phyloP scores from a whole-genome alignment of 495 filamentous ascomycete genomes.

The Penicillium soppii region DNA sequence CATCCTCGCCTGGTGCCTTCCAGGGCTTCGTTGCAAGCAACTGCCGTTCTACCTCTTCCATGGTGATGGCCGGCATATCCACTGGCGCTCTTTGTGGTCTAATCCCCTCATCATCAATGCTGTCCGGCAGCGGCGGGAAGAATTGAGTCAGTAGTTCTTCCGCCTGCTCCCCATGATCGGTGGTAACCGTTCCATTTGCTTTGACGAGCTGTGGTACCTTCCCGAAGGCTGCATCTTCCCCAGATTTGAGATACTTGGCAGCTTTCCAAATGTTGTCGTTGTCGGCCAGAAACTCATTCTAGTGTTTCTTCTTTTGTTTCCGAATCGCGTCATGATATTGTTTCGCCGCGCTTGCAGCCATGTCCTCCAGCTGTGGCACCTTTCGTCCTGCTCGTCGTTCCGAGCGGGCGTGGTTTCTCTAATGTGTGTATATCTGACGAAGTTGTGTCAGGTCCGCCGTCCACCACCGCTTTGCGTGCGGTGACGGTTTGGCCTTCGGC shows the following conservation, averaged over 20 bases:
- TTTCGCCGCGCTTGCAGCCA: constrained; percentile 15
- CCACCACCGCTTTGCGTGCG: constrained; percentile 17
- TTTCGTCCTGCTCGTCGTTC: too few species aligned
- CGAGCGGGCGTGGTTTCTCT: too few species aligned
- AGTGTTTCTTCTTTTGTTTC: constrained; percentile 27
- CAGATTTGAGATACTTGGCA: constrained; percentile 20
- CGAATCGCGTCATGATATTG: constrained; percentile 24
- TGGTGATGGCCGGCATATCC: constrained; percentile 15
- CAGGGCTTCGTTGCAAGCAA: too few species aligned
- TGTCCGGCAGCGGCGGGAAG: constrained; percentile 17
- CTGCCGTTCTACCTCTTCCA: constrained; percentile 22
- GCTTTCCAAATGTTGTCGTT: constrained; percentile 29
- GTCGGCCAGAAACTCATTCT: constrained; percentile 24
- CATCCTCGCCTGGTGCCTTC: constrained; percentile 21
- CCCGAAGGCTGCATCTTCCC: constrained; percentile 16
- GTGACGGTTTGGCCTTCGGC: constrained; percentile 15
- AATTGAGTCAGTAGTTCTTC: too few species aligned
- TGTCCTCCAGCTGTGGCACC: too few species aligned
- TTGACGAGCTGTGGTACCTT: too few species aligned
- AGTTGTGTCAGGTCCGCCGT: constrained; percentile 14
- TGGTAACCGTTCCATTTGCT: too few species aligned
- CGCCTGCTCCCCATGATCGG: too few species aligned
- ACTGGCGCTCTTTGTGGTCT: constrained; percentile 19
- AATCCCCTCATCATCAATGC: constrained; percentile 18
- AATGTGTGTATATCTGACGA: too few species aligned